Conservation (phyloP, 768 basidiomycete species). For the Boletus tomentosulus region DNA sequence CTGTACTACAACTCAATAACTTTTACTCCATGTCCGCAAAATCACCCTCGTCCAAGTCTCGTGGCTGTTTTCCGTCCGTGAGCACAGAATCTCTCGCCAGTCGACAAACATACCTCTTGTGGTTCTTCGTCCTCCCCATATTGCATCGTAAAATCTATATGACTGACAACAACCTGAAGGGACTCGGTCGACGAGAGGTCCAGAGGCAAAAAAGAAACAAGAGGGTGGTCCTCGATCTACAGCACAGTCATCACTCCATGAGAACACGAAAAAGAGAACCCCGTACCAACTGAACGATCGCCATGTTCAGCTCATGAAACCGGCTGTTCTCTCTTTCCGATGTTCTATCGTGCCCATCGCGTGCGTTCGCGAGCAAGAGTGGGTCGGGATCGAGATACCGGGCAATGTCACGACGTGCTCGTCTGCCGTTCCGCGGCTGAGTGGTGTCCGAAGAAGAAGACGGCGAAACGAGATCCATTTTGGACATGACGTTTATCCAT, state of each 20-base stretch:
- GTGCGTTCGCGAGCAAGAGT: slow-evolving; percentile 63
- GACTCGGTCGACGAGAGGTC: slow-evolving; percentile 90
- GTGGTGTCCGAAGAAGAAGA: slow-evolving; percentile 33
- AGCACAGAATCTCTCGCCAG: slow-evolving; percentile 2
- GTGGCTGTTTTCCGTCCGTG: slow-evolving; percentile 52
- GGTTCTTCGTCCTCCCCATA: slow-evolving; percentile 99
- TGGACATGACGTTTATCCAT: slow-evolving; percentile 97
- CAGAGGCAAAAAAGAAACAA: slow-evolving; percentile 94
- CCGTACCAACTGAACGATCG: slow-evolving; percentile 89
- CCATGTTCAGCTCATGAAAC: slow-evolving; percentile 92
- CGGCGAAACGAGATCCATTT: slow-evolving; percentile 91
- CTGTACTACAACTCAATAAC: neutral
- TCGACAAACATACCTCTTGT: slow-evolving; percentile 60
- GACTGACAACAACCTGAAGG: slow-evolving; percentile 84
- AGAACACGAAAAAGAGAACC: neutral
- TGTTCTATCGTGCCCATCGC: slow-evolving; percentile 42
- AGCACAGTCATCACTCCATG: neutral
- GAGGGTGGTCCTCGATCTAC: slow-evolving; percentile 97
- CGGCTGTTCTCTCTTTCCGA: slow-evolving; percentile 61
- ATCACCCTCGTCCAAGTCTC: slow-evolving; percentile 90
- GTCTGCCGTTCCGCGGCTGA: slow-evolving; percentile 66
- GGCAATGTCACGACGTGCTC: slow-evolving; percentile 76
- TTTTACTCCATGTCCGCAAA: slow-evolving; percentile 68
- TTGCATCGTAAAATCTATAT: slow-evolving; percentile 98
- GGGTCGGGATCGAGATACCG: slow-evolving; percentile 98